These are phyloP conservation scores for Casuarina cunninghamiana DNA, from an alignment of 306 rosid species.

Conservation along the genomic window DNA sequence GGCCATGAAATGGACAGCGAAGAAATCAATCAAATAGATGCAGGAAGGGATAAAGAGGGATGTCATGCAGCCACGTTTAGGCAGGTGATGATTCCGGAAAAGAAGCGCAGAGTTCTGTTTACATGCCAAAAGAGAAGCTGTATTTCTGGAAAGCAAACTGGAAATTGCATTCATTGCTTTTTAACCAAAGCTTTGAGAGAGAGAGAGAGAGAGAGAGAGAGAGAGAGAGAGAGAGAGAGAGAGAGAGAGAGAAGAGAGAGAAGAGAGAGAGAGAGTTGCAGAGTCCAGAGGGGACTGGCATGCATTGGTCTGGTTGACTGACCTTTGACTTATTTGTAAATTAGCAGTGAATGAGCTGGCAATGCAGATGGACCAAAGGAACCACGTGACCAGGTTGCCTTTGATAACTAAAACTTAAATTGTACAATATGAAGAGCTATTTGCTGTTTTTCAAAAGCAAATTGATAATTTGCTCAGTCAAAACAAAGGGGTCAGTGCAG, in stretches of 20 bases:
- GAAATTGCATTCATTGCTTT: too few species aligned
- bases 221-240: not conserved
- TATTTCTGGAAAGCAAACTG: too few species aligned
- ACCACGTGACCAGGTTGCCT: conserved; percentile 50
- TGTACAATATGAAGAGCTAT: not conserved
- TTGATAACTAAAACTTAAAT: not conserved
- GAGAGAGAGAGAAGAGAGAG: not conserved
- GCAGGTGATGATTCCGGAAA: conserved; percentile 7
- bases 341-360: conserved; percentile 60
- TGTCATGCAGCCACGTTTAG: conserved; percentile 21
- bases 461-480: too few species aligned
- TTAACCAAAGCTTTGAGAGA: conserved; percentile 15
- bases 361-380: conserved; percentile 56
- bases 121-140: too few species aligned
- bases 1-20: conserved; percentile 15
- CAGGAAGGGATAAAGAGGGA: not conserved
- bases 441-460: not conserved
- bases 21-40: not conserved
- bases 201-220: conserved; percentile 13
- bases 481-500: too few species aligned
- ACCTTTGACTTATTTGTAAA: conserved; percentile 57
- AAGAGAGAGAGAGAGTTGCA: not conserved
- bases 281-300: conserved; percentile 40
- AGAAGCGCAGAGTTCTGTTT: too few species aligned
- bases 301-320: conserved; percentile 53